Base-by-base conservation (phyloP, 805 yeast species). In the Ogataea ramenticola region DNA sequence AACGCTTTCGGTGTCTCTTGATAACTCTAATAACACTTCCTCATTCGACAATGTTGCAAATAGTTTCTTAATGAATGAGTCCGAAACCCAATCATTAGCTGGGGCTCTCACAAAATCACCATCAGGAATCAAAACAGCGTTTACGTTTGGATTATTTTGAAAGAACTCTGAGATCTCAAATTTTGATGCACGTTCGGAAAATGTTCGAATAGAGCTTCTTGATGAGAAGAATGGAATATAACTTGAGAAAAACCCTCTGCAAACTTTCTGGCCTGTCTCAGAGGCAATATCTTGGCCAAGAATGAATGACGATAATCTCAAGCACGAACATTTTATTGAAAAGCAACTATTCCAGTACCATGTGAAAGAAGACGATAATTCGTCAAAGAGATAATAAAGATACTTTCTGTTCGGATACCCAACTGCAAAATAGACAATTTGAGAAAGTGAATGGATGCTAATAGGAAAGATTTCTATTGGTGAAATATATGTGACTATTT, bases 31-130 rank as follows among this genome's bases (percentile, higher is more conserved):
- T 14, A 84, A 70, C 41, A 74, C 69, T 58, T 90, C 96, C 50
- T 80, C 83, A 51, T 79, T 81, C 1, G 95, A 86, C 2, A 91
- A 97, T 0, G 87, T 78, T 1, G 86, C 82, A 65, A 93, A 93
- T 45, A 89, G 64, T 40, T 76, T 74, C 52, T 76, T 78, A 29
- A 81, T 75, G 49, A 71, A 79, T 40, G 72, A 74, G 45, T 88
- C 67, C 0, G 91, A 77, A 19, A 83, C 80, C 14, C 80, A 81
- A 57, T 90, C 97, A 50, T 76, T 76, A 46, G 79, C 82, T 1
- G 99, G 99, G 1, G 89, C 99, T 45, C 98, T 77, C 30, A 90
- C 78, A 54, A 77, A 83, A 39, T 70, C 67, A 3, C 99, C 99
- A 60, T 86, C 83, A 0, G 90, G 90, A 8, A 86, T 79, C 56